Conservation (phyloP, 208 protist genomes). For the Jaenimonas drosophilae region DNA sequence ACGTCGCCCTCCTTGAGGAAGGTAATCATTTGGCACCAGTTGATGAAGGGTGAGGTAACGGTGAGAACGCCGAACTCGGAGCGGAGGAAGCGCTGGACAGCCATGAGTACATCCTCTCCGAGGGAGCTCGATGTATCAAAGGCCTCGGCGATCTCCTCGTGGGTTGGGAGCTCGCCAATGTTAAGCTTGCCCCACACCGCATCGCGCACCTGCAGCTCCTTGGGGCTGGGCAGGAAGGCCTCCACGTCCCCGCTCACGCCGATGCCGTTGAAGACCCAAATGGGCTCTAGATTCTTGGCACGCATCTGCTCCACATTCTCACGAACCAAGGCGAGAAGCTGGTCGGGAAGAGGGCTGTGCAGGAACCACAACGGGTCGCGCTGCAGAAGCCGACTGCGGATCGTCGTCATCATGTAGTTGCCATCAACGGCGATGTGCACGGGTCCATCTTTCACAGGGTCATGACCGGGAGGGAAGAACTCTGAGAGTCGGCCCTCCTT, state of each 20-base stretch:
- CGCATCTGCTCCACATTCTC: conserved; percentile 62
- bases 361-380: conserved; percentile 76
- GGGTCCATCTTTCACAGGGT: conserved; percentile 20
- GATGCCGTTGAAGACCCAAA: conserved; percentile 80
- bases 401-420: conserved; percentile 61
- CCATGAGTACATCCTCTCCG: conserved; percentile 71
- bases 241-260: conserved; percentile 73
- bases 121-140: conserved; percentile 56
- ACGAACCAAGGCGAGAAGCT: conserved; percentile 46
- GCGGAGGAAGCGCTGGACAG: conserved; percentile 64
- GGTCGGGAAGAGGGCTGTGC: conserved; percentile 59
- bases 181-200: conserved; percentile 58
- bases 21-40: conserved; percentile 83
- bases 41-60: conserved; percentile 72
- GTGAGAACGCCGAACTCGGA: conserved; percentile 47
- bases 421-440: conserved; percentile 70
- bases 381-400: conserved; percentile 42
- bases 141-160: conserved; percentile 37
- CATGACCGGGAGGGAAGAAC: conserved; percentile 38
- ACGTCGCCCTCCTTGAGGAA: conserved; percentile 69
- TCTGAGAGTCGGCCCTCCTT: conserved; percentile 22
- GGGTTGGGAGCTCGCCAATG: conserved; percentile 30
- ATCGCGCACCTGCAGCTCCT: conserved; percentile 44
- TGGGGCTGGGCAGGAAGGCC: conserved; percentile 49
- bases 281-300: conserved; percentile 46